These are phyloP conservation scores for Saksenaea vasiformis DNA, from an alignment of 371 early-diverging fungal genomes.

Conservation along the genomic window DNA sequence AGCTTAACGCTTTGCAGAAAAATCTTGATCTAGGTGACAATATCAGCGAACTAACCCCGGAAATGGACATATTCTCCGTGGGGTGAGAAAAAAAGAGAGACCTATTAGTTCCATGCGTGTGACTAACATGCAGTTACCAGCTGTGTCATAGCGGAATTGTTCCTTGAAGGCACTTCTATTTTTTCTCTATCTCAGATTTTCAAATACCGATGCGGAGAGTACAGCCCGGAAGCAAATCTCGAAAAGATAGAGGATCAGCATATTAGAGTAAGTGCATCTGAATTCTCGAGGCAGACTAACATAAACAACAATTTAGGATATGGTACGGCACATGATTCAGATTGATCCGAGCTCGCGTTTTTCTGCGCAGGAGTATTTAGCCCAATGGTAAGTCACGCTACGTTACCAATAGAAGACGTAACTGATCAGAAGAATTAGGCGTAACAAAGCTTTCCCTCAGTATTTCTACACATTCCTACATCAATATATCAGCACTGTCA, in stretches of 20 bases:
- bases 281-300: background rate
- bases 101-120: background rate
- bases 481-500: conserved; percentile 70
- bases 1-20: conserved; percentile 20
- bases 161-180: conserved; percentile 87
- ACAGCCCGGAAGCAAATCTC: conserved; percentile 65
- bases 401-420: background rate
- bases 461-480: conserved; percentile 80
- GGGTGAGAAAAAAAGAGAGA: conserved; percentile 65
- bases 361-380: conserved; percentile 72
- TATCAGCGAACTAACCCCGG: conserved; percentile 62
- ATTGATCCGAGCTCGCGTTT: conserved; percentile 74
- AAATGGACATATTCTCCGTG: conserved; percentile 94
- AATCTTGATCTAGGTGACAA: conserved; percentile 35
- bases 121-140: conserved; percentile 31
- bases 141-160: conserved; percentile 94
- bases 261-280: conserved; percentile 57
- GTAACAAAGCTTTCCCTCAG: conserved; percentile 78
- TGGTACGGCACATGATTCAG: conserved; percentile 87
- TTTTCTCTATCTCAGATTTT: conserved; percentile 90
- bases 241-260: conserved; percentile 82
- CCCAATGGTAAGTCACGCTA: conserved; percentile 60
- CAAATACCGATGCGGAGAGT: conserved; percentile 80
- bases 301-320: conserved; percentile 31
- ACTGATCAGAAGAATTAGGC: conserved; percentile 36